Base-by-base conservation (phyloP, 2,329 filamentous ascomycete genomes). In the Penicillium sp. region DNA sequence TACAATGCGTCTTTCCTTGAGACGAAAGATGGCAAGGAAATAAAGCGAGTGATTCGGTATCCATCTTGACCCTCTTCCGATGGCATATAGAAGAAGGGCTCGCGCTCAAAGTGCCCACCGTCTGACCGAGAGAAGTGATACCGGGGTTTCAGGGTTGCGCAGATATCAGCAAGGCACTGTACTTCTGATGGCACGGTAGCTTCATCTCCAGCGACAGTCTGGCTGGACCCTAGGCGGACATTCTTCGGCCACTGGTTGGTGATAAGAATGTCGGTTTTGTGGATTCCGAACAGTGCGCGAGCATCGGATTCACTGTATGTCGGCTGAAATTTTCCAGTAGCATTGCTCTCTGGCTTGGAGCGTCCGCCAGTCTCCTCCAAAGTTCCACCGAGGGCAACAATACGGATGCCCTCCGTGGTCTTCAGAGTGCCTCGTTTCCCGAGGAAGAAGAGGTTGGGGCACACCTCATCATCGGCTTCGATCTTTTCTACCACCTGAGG, bases 361-460 rank as follows among this genome's bases (percentile, higher is more conserved):
- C 53, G 45, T 3, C 48, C 47, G 2, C 49, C 50, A 19, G 43
- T 37, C n/a, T 47, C 46, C 25, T 49, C 65, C 1, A 89, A 73
- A 29, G 78, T 75, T 0, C 93, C 93, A 22, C 92, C 92, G 0
- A 99, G 77, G 0, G 88, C 78, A n/a, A 92, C 88, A 54, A 99
- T 90, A 42, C 87, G 84, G 38, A 97, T 77, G 1, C 91, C 92
- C 57, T 96, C 91, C 0, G 88, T 86, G 0, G 92, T 97, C 68
- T 93, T 97, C 44, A 89, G 86, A 12, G 86, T 84, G 53, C 88
- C 89, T 62, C 89, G 85, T 70, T 93, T 95, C 49, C 88, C 91
- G 0, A 99, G 80, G 63, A 87, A 95, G 70, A 89, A 88, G 10
- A 99, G 80, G 65, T 99, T 97, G n/a, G 86, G 80, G 66, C 90